A percentile compares a stretch with the other conserved stretches of the same genome.
phyloP scores from a whole-genome alignment of 139 green algal genomes.

The Trebouxia sp. region DNA sequence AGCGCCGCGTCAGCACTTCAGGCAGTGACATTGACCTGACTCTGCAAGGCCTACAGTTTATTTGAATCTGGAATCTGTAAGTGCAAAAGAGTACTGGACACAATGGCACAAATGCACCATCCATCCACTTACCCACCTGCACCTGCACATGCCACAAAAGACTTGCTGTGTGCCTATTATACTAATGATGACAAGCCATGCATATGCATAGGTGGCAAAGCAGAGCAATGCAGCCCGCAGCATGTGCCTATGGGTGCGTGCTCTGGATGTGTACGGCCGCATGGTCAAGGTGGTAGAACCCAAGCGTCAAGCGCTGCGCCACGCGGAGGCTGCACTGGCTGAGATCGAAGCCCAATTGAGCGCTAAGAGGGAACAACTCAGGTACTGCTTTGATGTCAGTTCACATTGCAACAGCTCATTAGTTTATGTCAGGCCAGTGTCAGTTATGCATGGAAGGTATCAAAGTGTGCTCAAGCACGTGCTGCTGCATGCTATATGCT shows the following conservation, averaged over 20 bases:
- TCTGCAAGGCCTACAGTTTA: too few species aligned
- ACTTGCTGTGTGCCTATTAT: neutral
- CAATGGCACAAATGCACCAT: too few species aligned
- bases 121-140: too few species aligned
- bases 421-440: too few species aligned
- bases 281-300: slow-evolving; percentile 65
- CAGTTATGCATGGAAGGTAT: too few species aligned
- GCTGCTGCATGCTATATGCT: too few species aligned
- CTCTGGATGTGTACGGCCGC: slow-evolving; percentile 80
- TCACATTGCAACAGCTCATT: too few species aligned
- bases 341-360: slow-evolving; percentile 61
- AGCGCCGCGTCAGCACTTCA: too few species aligned
- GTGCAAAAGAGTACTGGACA: too few species aligned
- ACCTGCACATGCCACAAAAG: neutral
- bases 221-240: slow-evolving; percentile 27
- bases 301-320: slow-evolving; percentile 48
- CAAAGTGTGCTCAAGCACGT: neutral
- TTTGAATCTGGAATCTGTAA: too few species aligned
- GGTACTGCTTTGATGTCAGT: too few species aligned
- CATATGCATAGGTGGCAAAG: slow-evolving; percentile 30
- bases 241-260: slow-evolving; percentile 43
- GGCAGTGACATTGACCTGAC: too few species aligned
- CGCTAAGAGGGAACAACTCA: slow-evolving; percentile 7
- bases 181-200: neutral
- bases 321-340: slow-evolving; percentile 58